phyloP scores from a whole-genome alignment of 2,329 filamentous ascomycete species.

The Fusarium subglutinans region DNA sequence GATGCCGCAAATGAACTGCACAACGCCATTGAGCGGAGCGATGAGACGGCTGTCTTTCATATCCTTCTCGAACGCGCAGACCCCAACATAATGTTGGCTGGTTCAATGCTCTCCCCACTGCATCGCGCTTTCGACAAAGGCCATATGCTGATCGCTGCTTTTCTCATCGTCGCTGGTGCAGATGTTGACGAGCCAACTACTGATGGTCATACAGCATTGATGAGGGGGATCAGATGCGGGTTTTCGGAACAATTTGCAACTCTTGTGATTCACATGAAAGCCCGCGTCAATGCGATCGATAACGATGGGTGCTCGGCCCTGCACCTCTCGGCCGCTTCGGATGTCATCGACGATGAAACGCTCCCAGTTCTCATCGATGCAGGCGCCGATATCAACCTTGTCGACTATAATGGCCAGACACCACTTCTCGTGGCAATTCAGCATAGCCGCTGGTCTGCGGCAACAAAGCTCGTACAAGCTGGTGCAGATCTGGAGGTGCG shows the following conservation, averaged over 20 bases:
- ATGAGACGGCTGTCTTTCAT: conserved; percentile 41
- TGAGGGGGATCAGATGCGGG: conserved; percentile 42
- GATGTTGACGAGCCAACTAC: conserved; percentile 42
- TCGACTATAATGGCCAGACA: conserved; percentile 40
- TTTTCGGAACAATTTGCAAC: conserved; percentile 44
- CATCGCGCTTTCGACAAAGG: conserved; percentile 41
- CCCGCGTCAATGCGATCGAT: conserved; percentile 38
- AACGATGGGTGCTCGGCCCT: conserved; percentile 40
- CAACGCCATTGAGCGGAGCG: conserved; percentile 36
- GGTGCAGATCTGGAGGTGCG: conserved; percentile 41
- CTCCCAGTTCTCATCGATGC: conserved; percentile 36
- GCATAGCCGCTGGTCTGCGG: conserved; percentile 36
- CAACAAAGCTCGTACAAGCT: conserved; percentile 39
- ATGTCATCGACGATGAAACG: conserved; percentile 43
- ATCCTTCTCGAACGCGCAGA: conserved; percentile 38
- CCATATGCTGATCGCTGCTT: conserved; percentile 41
- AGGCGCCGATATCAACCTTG: conserved; percentile 38
- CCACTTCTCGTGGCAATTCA: conserved; percentile 40
- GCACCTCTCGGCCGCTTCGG: conserved; percentile 41
- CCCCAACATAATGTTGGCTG: conserved; percentile 40
- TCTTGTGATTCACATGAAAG: conserved; percentile 38
- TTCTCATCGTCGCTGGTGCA: conserved; percentile 42
- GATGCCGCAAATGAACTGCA: conserved; percentile 38
- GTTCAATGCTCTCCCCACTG: conserved; percentile 42
- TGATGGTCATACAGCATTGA: conserved; percentile 40